Evolutionary conservation across 2,329 filamentous ascomycete species (phyloP).

Genomic region (Aureobasidium sp.): DNA sequence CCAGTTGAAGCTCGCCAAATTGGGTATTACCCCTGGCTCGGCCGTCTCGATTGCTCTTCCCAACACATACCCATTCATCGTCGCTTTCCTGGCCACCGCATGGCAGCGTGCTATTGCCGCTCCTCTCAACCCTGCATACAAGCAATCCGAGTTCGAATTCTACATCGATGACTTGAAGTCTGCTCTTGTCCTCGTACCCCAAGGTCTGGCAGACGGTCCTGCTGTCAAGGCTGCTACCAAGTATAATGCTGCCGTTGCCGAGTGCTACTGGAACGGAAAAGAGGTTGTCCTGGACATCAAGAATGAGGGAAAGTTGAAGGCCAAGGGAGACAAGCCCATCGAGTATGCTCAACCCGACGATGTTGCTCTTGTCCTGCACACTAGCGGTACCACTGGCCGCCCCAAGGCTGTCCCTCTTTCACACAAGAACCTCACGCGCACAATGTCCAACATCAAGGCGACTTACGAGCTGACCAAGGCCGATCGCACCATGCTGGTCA

Average conservation of each 20-base stretch:
- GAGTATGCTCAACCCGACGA: conserved; percentile 60
- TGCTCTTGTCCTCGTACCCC: conserved; percentile 65
- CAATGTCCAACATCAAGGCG: conserved; percentile 70
- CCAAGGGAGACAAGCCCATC: conserved; percentile 39
- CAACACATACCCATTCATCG: conserved; percentile 82
- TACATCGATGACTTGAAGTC: conserved; percentile 84
- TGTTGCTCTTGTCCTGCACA: conserved; percentile 73
- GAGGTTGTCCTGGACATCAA: conserved; percentile 73
- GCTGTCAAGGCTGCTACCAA: conserved; percentile 69
- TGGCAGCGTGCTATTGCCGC: conserved; percentile 78
- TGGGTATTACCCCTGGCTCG: conserved; percentile 59
- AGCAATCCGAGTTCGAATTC: conserved; percentile 84
- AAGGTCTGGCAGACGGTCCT: conserved; percentile 55
- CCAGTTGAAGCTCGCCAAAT: conserved; percentile 65
- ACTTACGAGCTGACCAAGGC: conserved; percentile 63
- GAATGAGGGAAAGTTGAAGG: conserved; percentile 58
- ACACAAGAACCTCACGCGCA: conserved; percentile 70
- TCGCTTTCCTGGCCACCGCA: conserved; percentile 76
- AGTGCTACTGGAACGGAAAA: conserved; percentile 68
- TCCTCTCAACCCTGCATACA: conserved; percentile 81
- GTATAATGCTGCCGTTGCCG: conserved; percentile 76
- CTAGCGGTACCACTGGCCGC: conserved; percentile 73
- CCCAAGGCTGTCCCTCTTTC: conserved; percentile 80
- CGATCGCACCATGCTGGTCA: conserved; percentile 77
- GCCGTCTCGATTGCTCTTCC: conserved; percentile 75